Base-by-base conservation (phyloP, 1,139 yeast species). In the Kodamaea fungicola region DNA sequence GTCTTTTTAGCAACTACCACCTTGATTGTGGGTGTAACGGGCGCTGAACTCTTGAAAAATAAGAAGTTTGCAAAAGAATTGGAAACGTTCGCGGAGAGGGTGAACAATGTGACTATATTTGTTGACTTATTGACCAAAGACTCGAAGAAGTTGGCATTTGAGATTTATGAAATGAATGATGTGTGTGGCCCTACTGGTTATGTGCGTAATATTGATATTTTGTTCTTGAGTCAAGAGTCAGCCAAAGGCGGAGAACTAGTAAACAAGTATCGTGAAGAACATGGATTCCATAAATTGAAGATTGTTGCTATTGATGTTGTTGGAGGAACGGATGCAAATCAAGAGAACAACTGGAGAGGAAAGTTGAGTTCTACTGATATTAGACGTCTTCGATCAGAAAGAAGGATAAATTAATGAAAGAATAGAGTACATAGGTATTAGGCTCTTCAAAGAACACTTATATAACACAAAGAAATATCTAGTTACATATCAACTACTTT, bases 181-280 rank as follows among this genome's bases (percentile, higher is more conserved):
- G 75, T 90, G 1, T 89, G 95, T 61, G 99, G 99, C 0, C 98
- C 98, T 2, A 89, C 98, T 0, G 96, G 90, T 0, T 71, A 74
- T n/a, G 70, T 85, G 2, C 70, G 71, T 16, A 81, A 80, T 29
- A 87, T 94, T 31, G 84, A 89, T 47, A 84, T 89, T 0, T 71
- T 94, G 39, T 80, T 90, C 0, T 79, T 92, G 6, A 86, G 96
- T 47, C 70, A 77, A 31, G 98, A 94, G 52, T 84, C 97, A 0
- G 62, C 71, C 0, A 57, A 72, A 12, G 98, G 98, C 4, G 97
- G 88, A 0, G 74, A 65, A 0, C 68, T 69, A 45, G 82, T 94
- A 31, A 92, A 92, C 52, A 65, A 77, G 10, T 70, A 71, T 30
- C 72, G 99, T 45, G 40, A 43, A 5, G 77, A 74, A 22, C 73